phyloP scores from a whole-genome alignment of 495 filamentous ascomycete species.

The Evernia prunastri region DNA sequence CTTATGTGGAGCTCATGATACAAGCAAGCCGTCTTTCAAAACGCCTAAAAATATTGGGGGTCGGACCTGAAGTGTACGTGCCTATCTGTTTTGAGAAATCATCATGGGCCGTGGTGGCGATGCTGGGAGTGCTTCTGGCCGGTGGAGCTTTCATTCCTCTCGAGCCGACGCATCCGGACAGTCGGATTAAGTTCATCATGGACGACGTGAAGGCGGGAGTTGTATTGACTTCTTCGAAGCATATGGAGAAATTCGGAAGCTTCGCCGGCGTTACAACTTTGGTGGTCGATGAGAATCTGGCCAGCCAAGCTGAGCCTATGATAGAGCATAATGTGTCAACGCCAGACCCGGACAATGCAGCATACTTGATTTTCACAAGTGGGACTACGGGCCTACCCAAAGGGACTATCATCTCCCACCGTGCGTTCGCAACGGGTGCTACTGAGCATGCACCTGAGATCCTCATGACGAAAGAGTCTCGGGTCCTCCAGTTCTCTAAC shows the following conservation, averaged over 20 bases:
- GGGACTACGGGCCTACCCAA: slow-evolving; percentile 64
- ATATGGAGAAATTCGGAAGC: slow-evolving; percentile 17
- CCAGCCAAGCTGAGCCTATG: not conserved
- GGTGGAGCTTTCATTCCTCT: slow-evolving; percentile 40
- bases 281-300: slow-evolving; percentile 12
- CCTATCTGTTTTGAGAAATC: slow-evolving; percentile 34
- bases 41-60: slow-evolving; percentile 17
- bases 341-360: slow-evolving; percentile 26
- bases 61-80: slow-evolving; percentile 26
- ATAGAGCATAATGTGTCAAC: not conserved
- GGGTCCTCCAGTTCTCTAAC: slow-evolving; percentile 46
- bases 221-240: slow-evolving; percentile 17
- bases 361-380: slow-evolving; percentile 58
- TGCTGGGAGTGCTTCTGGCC: slow-evolving; percentile 27
- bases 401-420: slow-evolving; percentile 61
- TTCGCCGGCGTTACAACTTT: slow-evolving; percentile 9
- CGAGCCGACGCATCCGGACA: slow-evolving; percentile 36
- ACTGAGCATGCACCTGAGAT: slow-evolving; percentile 30
- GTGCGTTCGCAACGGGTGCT: slow-evolving; percentile 24
- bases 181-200: slow-evolving; percentile 28
- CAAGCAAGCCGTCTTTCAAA: slow-evolving; percentile 23
- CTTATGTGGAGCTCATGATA: slow-evolving; percentile 27
- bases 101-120: slow-evolving; percentile 28
- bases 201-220: slow-evolving; percentile 22
- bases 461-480: slow-evolving; percentile 39